Evolutionary conservation across 768 basidiomycete species (phyloP), one percentile per base, ranked within the genome.

Genomic region (Mycena rebaudengoi): DNA sequence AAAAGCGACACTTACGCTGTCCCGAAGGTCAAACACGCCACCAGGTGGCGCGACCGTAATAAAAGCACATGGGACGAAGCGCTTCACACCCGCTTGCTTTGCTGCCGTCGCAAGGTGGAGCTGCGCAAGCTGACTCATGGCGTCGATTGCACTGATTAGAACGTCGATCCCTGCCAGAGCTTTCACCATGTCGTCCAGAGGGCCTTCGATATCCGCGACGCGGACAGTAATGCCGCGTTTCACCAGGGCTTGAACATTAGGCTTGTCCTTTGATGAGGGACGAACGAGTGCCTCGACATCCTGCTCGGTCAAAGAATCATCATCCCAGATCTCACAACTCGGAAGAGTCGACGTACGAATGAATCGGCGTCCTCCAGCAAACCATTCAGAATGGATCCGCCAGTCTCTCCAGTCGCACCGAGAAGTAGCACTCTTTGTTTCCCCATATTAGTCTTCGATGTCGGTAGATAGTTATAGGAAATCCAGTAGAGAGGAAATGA

Each of bases 371-470:
- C 40, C 14, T 25, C 41, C 16, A 57, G 39, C 10, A 57, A 23
- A 14, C 26, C 55, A 16, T 57, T 32, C 16, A 57, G 43, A 8
- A 57, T 32, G 20, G 55, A 57, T 5, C 43, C 21, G 18, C 55
- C 55, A 14, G 55, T 57, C 33, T 44, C 25, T 8, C 55, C 55
- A 5, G 55, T 57, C 23, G 55, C 55, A 23, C 55, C 55, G 26
- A 57, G 43, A 4, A 57, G 55, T 11, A 57, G 55, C 8, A 57
- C 41, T n/a, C 12, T 39, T 45, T 57, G 55, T 2, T 44, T 57
- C 16, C 28, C 25, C 49, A 23, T 51, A n/a, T n/a, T n/a, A n/a
- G n/a, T n/a, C n/a, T n/a, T n/a, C n/a, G n/a, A n/a, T n/a, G n/a
- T n/a, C n/a, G n/a, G n/a, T n/a, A n/a, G n/a, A n/a, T n/a, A n/a